Base-by-base conservation (phyloP, 2,329 filamentous ascomycete species). In the Phialocephala subalpina region DNA sequence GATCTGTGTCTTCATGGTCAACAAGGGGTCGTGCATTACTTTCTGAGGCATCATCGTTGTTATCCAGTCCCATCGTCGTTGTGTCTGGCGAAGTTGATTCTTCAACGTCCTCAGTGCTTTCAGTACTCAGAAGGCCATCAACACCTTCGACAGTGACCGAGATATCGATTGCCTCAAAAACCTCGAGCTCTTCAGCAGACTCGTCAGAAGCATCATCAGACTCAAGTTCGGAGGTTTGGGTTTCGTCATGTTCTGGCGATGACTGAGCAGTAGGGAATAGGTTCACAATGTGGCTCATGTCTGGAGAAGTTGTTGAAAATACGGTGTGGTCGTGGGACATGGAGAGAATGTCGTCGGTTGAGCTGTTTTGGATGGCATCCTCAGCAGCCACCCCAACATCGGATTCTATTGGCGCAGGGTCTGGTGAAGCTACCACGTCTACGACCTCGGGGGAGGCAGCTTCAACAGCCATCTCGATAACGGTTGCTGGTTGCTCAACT, bases 1-100 rank as follows among this genome's bases (percentile, higher is more conserved):
- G 73, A 58, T 75, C 74, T 14, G 77, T 78, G 64, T 79, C 77
- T 61, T 78, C 49, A 33, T 53, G 49, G 25, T 53, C 49, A 14
- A 53, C 22, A 6, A 53, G 27, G 12, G 25, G 49, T 29, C 49
- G 49, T 29, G 14, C 11, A 2, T 29, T n/a, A 14, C n/a, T 49
- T 22, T 12, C 45, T 14, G 45, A 49, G 20, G 45, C n/a, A 25
- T 49, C 76, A 47, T 71, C 62, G 36, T 75, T 67, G 36, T n/a
- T n/a, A 69, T 9, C 9, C 29, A 5, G 73, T 29, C 59, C 64
- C 18, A 58, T 35, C 4, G 35, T 33, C 20, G 40, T 47, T 57
- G 62, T 47, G 56, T 70, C 71, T 27, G 69, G 55, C 5, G 67
- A 65, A 25, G 64, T 66, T 20, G 61, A 61, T 11, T 70, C 64